Conservation (phyloP, 2,329 filamentous ascomycete genomes). For the Penicillium sp. region DNA sequence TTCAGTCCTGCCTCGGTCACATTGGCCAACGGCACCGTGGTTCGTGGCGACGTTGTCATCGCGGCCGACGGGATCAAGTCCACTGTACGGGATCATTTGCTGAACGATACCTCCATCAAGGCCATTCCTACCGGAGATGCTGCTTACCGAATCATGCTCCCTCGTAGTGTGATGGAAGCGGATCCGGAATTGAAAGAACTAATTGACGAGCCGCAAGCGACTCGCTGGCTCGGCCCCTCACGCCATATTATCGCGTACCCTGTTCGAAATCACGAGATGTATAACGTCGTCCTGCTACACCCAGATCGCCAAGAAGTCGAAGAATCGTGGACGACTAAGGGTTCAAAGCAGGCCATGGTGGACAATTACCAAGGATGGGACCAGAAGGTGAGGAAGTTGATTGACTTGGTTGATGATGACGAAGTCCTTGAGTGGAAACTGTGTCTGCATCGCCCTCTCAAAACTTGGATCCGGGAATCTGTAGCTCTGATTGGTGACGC, state of each 20-base stretch:
- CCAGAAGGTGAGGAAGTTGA: slow-evolving; percentile 58
- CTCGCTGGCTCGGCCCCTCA: slow-evolving; percentile 73
- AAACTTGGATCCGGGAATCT: slow-evolving; percentile 36
- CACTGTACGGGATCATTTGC: slow-evolving; percentile 42
- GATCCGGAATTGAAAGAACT: slow-evolving; percentile 69
- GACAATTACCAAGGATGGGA: slow-evolving; percentile 64
- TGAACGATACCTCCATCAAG: slow-evolving; percentile 29
- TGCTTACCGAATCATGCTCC: slow-evolving; percentile 77
- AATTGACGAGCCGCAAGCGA: slow-evolving; percentile 66
- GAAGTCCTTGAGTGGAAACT: slow-evolving; percentile 42
- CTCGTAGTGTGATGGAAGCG: slow-evolving; percentile 63
- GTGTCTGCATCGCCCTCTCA: slow-evolving; percentile 34
- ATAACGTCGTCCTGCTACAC: slow-evolving; percentile 65
- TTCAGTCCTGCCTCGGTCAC: slow-evolving; percentile 32
- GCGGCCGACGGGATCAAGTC: slow-evolving; percentile 59
- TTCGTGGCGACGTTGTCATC: slow-evolving; percentile 50
- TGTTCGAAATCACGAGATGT: slow-evolving; percentile 65
- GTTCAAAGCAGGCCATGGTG: slow-evolving; percentile 62
- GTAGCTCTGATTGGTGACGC: slow-evolving; percentile 45
- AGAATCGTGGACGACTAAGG: slow-evolving; percentile 65
- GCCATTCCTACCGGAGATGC: slow-evolving; percentile 64
- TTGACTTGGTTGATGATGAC: slow-evolving; percentile 61
- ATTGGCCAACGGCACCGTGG: slow-evolving; percentile 25
- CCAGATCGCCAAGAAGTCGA: slow-evolving; percentile 62
- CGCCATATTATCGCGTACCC: slow-evolving; percentile 79